Conservation (phyloP, 805 yeast species). For the Kluyveromyces nonfermentans region DNA sequence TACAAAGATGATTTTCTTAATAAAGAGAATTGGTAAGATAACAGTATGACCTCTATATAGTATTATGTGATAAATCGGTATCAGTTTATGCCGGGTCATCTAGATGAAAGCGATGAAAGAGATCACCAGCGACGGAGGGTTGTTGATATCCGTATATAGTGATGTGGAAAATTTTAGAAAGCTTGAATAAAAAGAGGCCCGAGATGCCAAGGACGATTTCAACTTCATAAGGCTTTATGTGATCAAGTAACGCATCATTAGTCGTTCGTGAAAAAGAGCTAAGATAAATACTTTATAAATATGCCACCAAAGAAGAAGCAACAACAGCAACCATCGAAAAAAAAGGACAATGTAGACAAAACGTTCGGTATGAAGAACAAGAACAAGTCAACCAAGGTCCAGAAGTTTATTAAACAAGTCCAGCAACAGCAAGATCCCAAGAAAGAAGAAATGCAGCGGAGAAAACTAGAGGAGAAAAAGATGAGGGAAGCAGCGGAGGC, state of each 20-base stretch:
- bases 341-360: constrained; percentile 73
- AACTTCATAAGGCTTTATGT: not conserved
- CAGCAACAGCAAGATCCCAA: constrained; percentile 54
- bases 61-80: too few species aligned
- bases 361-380: constrained; percentile 95
- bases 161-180: not conserved
- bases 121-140: not conserved
- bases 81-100: too few species aligned
- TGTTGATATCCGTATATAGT: not conserved
- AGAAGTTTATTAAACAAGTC: constrained; percentile 58
- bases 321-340: constrained; percentile 42
- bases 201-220: too few species aligned
- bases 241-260: not conserved
- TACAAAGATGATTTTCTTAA: too few species aligned
- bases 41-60: too few species aligned
- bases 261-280: not conserved
- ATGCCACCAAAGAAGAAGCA: constrained; percentile 73
- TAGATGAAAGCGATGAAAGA: too few species aligned
- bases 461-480: constrained; percentile 69
- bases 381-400: constrained; percentile 88
- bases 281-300: constrained; percentile 4
- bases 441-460: constrained; percentile 66
- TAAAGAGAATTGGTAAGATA: too few species aligned
- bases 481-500: constrained; percentile 84
- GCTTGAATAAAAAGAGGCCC: too few species aligned